Conservation (phyloP, 2,329 filamentous ascomycete genomes). For the Onygena corvina region DNA sequence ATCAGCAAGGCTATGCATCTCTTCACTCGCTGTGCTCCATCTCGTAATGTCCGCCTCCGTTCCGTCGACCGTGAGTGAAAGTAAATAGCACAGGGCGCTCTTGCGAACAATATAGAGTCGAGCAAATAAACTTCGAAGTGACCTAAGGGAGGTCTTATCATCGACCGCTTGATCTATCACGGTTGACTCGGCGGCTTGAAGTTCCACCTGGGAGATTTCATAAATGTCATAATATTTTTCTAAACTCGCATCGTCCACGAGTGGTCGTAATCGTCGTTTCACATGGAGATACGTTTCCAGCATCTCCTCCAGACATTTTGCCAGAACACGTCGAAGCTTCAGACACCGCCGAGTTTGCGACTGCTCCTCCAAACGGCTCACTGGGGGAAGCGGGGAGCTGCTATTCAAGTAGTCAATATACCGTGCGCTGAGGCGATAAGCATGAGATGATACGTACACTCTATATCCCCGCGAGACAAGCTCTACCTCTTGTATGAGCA, state of each 20-base stretch:
- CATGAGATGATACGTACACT: constrained; percentile 44
- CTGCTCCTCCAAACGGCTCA: constrained; percentile 77
- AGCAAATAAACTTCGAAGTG: constrained; percentile 68
- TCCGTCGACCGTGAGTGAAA: constrained; percentile 74
- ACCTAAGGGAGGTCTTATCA: constrained; percentile 63
- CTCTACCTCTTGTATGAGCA: constrained; percentile 88
- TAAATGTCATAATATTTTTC: constrained; percentile 90
- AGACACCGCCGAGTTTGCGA: constrained; percentile 67
- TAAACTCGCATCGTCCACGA: constrained; percentile 68
- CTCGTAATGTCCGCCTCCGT: constrained; percentile 62
- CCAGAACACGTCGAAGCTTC: constrained; percentile 64
- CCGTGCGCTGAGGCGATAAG: not conserved
- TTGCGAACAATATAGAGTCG: constrained; percentile 71
- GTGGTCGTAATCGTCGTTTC: constrained; percentile 54
- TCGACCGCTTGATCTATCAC: constrained; percentile 58
- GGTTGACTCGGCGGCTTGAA: constrained; percentile 55
- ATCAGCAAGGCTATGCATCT: constrained; percentile 54
- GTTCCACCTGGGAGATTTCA: constrained; percentile 62
- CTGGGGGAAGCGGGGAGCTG: constrained; percentile 80
- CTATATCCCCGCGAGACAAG: constrained; percentile 82
- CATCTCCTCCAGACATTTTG: constrained; percentile 54
- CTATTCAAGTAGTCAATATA: constrained; percentile 36
- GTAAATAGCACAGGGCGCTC: constrained; percentile 73
- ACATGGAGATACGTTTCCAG: constrained; percentile 62
- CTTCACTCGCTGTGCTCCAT: constrained; percentile 67